phyloP scores from a whole-genome alignment of 2,329 filamentous ascomycete genomes.

The Epichloe bromicola region DNA sequence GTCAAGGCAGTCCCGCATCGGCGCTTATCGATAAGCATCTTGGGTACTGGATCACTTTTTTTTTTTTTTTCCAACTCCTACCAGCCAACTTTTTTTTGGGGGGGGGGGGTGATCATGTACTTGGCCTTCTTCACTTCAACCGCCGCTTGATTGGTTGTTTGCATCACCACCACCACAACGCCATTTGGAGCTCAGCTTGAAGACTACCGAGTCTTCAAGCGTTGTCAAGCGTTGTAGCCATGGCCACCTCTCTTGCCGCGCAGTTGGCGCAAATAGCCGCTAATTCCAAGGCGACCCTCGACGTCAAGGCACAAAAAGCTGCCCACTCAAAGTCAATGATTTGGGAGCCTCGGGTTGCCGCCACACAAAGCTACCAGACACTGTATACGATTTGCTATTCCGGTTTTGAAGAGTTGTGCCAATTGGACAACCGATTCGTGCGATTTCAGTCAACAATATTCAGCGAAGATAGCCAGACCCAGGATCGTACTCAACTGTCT shows the following conservation, averaged over 20 bases:
- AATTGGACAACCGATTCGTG: slow-evolving; percentile 66
- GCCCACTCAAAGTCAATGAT: slow-evolving; percentile 91
- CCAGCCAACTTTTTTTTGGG: slow-evolving; percentile 5
- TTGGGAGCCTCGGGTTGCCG: slow-evolving; percentile 75
- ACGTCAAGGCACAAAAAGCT: slow-evolving; percentile 84
- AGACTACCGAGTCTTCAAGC: slow-evolving; percentile 9
- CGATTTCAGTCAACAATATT: slow-evolving; percentile 70
- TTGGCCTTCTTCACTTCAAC: neutral
- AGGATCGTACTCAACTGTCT: slow-evolving; percentile 80
- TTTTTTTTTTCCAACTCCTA: slow-evolving; percentile 6
- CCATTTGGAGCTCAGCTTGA: slow-evolving; percentile 1
- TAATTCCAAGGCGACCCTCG: slow-evolving; percentile 78
- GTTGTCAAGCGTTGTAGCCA: slow-evolving; percentile 25
- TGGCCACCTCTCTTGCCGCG: slow-evolving; percentile 79
- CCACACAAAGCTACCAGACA: slow-evolving; percentile 78
- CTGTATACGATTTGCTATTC: slow-evolving; percentile 78
- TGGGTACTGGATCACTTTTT: neutral
- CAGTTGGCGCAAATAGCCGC: slow-evolving; percentile 89
- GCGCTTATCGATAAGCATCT: neutral
- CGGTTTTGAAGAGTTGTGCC: slow-evolving; percentile 84
- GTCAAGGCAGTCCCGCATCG: neutral
- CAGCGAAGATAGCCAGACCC: slow-evolving; percentile 80
- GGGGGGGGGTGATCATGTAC: neutral
- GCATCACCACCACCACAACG: neutral
- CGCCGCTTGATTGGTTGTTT: neutral